Evolutionary conservation across 2,329 filamentous ascomycete genomes (phyloP).

Genomic region (Mariannaea sp.): DNA sequence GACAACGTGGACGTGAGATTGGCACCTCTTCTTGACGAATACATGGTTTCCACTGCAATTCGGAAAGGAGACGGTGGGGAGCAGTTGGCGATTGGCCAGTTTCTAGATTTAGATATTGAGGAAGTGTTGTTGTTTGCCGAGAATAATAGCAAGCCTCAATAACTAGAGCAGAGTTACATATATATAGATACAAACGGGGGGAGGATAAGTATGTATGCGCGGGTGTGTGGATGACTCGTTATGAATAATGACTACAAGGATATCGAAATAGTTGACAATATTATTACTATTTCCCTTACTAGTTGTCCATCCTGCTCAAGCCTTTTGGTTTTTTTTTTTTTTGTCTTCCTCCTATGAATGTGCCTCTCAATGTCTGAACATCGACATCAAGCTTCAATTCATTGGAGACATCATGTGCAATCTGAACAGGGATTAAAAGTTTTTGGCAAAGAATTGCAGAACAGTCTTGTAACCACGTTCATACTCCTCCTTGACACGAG

Average conservation of each 20-base stretch:
- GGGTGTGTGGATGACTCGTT: too few relatives aligned
- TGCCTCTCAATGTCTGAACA: too few relatives aligned
- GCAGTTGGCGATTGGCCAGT: constrained; percentile 47
- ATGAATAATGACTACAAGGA: constrained; percentile 11
- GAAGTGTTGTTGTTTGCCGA: constrained; percentile 53
- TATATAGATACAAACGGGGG: too few relatives aligned
- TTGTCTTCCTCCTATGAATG: too few relatives aligned
- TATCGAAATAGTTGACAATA: background rate
- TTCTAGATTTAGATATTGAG: constrained; percentile 50
- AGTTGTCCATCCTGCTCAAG: too few relatives aligned
- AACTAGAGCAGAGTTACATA: background rate
- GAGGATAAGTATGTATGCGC: too few relatives aligned
- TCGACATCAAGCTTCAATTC: too few relatives aligned
- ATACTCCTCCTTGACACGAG: constrained; percentile 64
- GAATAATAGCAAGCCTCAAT: constrained; percentile 11
- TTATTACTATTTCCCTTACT: too few relatives aligned
- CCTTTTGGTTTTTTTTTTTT: too few relatives aligned
- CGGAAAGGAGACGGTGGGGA: constrained; percentile 49
- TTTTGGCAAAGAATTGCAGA: constrained; percentile 61
- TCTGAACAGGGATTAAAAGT: constrained; percentile 46
- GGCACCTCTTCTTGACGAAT: constrained; percentile 53
- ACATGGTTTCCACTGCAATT: constrained; percentile 60
- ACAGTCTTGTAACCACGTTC: constrained; percentile 64
- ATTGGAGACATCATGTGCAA: background rate
- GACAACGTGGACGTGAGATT: constrained; percentile 44